Evolutionary conservation across 345 rosid species (phyloP).

Genomic region (Salix suchowensis): DNA sequence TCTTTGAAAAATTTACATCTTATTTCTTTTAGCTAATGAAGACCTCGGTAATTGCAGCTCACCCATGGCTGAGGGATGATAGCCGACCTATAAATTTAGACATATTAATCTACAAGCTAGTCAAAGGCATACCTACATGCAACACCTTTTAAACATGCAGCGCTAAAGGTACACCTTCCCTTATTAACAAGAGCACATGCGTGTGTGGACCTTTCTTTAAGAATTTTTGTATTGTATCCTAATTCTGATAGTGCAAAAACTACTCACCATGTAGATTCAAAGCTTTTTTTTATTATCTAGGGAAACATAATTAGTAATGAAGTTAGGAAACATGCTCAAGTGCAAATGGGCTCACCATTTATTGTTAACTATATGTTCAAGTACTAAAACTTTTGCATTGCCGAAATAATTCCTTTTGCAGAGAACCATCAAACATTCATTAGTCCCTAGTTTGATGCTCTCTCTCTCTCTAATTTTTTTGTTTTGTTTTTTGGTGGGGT

Average conservation of each 20-base stretch:
- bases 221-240: background rate
- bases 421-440: background rate
- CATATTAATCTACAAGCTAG: conserved; percentile 70
- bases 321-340: background rate
- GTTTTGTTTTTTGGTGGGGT: background rate
- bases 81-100: conserved; percentile 61
- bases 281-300: background rate
- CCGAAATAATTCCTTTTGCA: background rate
- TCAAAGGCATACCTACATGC: conserved; percentile 67
- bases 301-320: background rate
- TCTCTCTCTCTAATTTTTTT: background rate
- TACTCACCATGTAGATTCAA: background rate
- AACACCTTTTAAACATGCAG: conserved; percentile 73
- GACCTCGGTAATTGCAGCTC: conserved; percentile 52
- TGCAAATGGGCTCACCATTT: too few relatives aligned
- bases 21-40: conserved; percentile 1
- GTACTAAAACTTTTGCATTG: background rate
- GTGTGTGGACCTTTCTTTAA: background rate
- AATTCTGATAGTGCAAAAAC: background rate
- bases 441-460: background rate
- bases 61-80: conserved; percentile 80
- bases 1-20: background rate
- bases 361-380: too few relatives aligned
- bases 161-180: conserved; percentile 54
- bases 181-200: background rate